Percentiles rank a stretch among this genome's conserved stretches.
These are phyloP conservation scores for Dryadomyces quercivorus DNA, from an alignment of 2,329 filamentous ascomycete species.

Conservation along the genomic window DNA sequence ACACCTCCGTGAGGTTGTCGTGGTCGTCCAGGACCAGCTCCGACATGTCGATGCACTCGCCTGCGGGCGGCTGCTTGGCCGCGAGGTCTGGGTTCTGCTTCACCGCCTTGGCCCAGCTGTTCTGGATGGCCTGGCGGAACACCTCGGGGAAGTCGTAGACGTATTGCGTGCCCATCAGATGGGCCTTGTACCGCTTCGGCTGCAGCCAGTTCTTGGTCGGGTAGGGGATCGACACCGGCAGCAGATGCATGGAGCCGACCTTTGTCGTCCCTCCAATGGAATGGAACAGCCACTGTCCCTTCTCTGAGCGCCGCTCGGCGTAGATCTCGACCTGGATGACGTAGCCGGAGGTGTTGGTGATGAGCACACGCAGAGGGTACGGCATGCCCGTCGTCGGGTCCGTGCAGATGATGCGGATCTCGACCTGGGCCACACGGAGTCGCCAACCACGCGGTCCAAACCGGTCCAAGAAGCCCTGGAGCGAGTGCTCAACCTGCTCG, in stretches of 20 bases:
- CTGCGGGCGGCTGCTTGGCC: conserved; percentile 70
- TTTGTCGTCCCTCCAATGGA: conserved; percentile 92
- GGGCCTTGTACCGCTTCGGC: conserved; percentile 98
- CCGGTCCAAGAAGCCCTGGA: conserved; percentile 90
- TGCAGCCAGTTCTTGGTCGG: conserved; percentile 97
- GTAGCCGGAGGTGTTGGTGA: conserved; percentile 97
- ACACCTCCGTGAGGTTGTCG: conserved; percentile 84
- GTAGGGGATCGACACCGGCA: conserved; percentile 84
- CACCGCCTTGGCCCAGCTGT: conserved; percentile 72
- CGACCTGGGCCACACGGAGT: conserved; percentile 89
- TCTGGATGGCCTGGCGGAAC: conserved; percentile 95
- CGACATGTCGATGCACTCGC: conserved; percentile 86
- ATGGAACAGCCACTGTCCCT: conserved; percentile 97
- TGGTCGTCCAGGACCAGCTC: conserved; percentile 92
- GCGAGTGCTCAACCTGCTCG: conserved; percentile 78
- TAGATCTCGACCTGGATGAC: conserved; percentile 97
- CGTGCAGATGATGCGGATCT: conserved; percentile 97
- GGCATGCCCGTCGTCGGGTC: conserved; percentile 73
- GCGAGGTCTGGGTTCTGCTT: conserved; percentile 62
- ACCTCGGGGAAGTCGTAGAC: conserved; percentile 99
- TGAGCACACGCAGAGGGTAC: conserved; percentile 87
- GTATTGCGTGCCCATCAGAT: conserved; percentile 98
- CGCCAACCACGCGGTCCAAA: conserved; percentile 94
- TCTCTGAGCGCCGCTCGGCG: conserved; percentile 94
- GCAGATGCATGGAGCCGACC: conserved; percentile 88